Evolutionary conservation across 176 grass and related monocot genomes (phyloP).

Genomic region (Avena insularis): DNA sequence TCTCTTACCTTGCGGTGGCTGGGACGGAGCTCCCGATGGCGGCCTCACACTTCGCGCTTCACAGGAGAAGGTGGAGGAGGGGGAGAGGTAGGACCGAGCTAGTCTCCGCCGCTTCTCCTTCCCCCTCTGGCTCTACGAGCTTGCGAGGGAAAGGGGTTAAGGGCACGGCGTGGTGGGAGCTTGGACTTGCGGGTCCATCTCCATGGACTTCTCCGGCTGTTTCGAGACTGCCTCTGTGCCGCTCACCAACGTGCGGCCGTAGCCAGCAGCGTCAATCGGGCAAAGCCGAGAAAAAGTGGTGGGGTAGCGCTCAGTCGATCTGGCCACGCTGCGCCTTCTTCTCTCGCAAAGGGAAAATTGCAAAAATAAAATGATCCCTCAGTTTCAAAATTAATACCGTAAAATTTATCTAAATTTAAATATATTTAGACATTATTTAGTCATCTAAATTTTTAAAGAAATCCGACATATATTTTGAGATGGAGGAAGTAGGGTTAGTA

Average conservation of each 20-base stretch:
- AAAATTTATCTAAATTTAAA: too few species aligned
- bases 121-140: not conserved
- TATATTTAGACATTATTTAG: too few species aligned
- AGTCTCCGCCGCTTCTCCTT: not conserved
- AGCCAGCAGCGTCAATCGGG: not conserved
- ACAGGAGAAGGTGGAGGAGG: constrained; percentile 26
- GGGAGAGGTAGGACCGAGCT: not conserved
- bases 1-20: constrained; percentile 21
- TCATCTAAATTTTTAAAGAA: too few species aligned
- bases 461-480: too few species aligned
- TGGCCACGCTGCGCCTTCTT: too few species aligned
- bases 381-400: too few species aligned
- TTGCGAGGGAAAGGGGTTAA: not conserved
- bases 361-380: too few species aligned
- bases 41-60: constrained; percentile 3
- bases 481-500: too few species aligned
- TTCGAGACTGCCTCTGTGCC: constrained; percentile 2
- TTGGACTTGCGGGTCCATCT: constrained; percentile 24
- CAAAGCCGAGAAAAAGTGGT: too few species aligned
- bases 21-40: not conserved
- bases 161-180: constrained; percentile 24
- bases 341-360: too few species aligned
- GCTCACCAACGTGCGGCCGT: not conserved
- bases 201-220: not conserved
- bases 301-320: too few species aligned